A percentile compares a stretch with the other conserved stretches of the same genome.
These are phyloP conservation scores for Curvularia hawaiiensis DNA, from an alignment of 2,329 filamentous ascomycete species.

Conservation along the genomic window DNA sequence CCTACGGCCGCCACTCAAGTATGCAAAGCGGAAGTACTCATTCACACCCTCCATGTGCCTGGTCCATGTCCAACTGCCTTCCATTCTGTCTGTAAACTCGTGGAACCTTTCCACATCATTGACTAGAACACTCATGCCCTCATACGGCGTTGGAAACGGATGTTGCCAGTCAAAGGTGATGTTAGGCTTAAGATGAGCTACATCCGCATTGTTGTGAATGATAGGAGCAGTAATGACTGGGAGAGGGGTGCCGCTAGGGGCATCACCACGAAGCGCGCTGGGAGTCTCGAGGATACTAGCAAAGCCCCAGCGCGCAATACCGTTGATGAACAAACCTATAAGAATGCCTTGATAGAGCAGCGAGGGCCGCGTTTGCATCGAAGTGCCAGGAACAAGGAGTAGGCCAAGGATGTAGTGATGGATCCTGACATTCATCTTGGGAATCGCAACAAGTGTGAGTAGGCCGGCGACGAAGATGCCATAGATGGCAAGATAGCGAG, in stretches of 20 bases:
- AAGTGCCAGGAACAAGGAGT: constrained; percentile 84
- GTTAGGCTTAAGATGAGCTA: constrained; percentile 52
- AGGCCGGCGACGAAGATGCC: constrained; percentile 80
- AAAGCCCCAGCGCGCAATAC: constrained; percentile 92
- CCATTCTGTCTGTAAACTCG: constrained; percentile 62
- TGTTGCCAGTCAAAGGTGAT: constrained; percentile 68
- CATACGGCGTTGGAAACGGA: constrained; percentile 59
- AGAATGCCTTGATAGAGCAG: constrained; percentile 89
- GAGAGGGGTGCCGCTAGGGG: constrained; percentile 62
- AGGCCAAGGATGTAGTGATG: constrained; percentile 95
- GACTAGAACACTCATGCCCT: constrained; percentile 79
- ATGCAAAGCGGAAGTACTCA: constrained; percentile 81
- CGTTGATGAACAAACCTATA: constrained; percentile 91
- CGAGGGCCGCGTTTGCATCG: constrained; percentile 82
- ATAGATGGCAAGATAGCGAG: constrained; percentile 79
- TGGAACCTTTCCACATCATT: constrained; percentile 85
- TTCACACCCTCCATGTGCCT: constrained; percentile 55
- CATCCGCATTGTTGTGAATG: constrained; percentile 52
- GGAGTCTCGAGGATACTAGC: constrained; percentile 86
- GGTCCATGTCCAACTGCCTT: constrained; percentile 62
- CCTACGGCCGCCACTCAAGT: constrained; percentile 66
- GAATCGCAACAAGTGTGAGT: constrained; percentile 71
- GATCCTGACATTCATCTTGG: constrained; percentile 80
- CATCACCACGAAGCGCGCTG: constrained; percentile 65
- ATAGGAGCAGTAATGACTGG: constrained; percentile 52